These are phyloP conservation scores for Eutrema yunnanense DNA, from an alignment of 345 rosid species.

Conservation along the genomic window DNA sequence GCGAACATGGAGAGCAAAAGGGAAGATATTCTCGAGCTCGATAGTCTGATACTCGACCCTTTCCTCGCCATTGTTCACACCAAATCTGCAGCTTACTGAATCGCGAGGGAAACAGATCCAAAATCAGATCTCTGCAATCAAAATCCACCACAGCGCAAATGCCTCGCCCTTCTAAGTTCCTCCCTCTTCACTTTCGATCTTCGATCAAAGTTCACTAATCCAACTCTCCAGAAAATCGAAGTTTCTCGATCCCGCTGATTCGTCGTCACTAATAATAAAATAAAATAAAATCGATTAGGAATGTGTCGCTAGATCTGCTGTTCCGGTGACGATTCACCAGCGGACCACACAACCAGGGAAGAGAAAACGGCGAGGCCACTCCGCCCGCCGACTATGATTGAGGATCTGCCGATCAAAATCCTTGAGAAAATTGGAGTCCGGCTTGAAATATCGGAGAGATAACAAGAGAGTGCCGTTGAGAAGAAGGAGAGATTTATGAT, in stretches of 20 bases:
- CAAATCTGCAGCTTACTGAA: not conserved
- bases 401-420: not conserved
- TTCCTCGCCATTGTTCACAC: constrained; percentile 35
- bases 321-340: not conserved
- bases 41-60: constrained; percentile 40
- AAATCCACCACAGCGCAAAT: not conserved
- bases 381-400: not conserved
- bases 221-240: not conserved
- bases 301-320: not conserved
- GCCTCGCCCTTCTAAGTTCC: not conserved
- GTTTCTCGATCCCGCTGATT: not conserved
- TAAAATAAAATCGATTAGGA: not conserved
- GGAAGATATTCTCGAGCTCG: constrained; percentile 45
- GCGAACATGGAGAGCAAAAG: constrained; percentile 69
- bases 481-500: not conserved
- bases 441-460: not conserved
- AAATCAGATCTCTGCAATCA: constrained; percentile 9
- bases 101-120: not conserved
- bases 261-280: not conserved
- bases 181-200: not conserved
- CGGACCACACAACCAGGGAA: no score
- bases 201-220: not conserved
- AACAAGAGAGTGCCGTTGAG: not conserved
- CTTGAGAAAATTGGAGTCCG: not conserved
- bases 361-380: not conserved